Evolutionary conservation across 2,329 filamentous ascomycete species (phyloP).

Genomic region (Geosmithia flava): DNA sequence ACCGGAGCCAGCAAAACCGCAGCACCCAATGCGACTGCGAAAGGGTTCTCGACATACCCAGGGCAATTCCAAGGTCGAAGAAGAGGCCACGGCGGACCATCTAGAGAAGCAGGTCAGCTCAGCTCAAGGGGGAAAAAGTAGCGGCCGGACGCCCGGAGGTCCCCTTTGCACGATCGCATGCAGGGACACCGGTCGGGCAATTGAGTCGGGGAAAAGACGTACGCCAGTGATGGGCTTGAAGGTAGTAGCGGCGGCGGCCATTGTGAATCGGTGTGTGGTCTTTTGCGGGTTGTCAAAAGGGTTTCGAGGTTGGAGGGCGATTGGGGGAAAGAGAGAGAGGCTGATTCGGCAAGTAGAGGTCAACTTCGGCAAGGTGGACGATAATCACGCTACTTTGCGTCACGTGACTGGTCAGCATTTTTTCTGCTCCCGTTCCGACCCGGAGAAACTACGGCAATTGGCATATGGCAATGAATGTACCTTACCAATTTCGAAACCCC

Average conservation of each 20-base stretch:
- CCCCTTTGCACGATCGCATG: conserved; percentile 2
- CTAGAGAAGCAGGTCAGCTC: conserved; percentile 16
- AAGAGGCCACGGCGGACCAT: conserved; percentile 50
- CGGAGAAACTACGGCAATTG: background rate
- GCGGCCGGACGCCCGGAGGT: conserved; percentile 3
- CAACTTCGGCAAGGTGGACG: background rate
- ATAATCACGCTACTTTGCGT: conserved; percentile 1
- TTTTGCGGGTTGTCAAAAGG: conserved; percentile 3
- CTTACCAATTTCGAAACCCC: background rate
- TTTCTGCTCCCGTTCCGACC: background rate
- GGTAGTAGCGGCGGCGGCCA: conserved; percentile 21
- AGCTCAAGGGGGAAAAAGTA: conserved; percentile 2
- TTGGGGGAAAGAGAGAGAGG: background rate
- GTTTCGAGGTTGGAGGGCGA: conserved; percentile 7
- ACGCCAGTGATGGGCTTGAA: conserved; percentile 47
- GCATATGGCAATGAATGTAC: background rate
- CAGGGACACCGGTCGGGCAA: conserved; percentile 9
- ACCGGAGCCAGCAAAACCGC: background rate
- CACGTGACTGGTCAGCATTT: conserved; percentile 7
- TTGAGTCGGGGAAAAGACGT: conserved; percentile 25
- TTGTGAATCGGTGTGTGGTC: conserved; percentile 18
- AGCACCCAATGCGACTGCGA: background rate
- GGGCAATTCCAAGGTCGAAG: conserved; percentile 39
- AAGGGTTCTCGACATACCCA: conserved; percentile 30
- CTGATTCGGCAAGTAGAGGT: conserved; percentile 1